Conservation (phyloP, 345 rosid species). For the Reutealis trisperma region DNA sequence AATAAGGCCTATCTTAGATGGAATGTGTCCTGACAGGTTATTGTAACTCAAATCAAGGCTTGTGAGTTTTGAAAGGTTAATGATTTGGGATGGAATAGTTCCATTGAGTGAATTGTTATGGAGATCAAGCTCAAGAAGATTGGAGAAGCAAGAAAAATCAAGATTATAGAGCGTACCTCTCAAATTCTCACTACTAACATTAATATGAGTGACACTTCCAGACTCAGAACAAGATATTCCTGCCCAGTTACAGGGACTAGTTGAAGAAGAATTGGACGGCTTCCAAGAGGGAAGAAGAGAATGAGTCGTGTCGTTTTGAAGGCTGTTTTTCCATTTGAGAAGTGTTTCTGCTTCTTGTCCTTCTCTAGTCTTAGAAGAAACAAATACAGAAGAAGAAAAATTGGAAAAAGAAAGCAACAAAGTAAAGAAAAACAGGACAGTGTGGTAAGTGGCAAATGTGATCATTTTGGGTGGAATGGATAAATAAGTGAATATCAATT, state of each 20-base stretch:
- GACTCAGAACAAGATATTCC: not conserved
- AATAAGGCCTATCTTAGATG: not conserved
- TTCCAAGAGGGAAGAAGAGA: not conserved
- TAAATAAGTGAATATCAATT: no score
- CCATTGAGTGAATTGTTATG: conserved; percentile 4
- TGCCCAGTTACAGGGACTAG: not conserved
- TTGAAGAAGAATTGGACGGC: not conserved
- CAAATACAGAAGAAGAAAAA: not conserved
- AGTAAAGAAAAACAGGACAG: not conserved
- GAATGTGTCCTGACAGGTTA: not conserved
- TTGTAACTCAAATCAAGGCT: not conserved
- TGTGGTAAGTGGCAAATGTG: no score
- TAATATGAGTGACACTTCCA: not conserved
- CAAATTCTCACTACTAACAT: not conserved
- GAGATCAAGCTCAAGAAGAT: not conserved
- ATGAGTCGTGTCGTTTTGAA: not conserved
- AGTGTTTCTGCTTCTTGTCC: not conserved
- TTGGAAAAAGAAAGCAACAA: not conserved
- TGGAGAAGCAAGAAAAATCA: conserved; percentile 11
- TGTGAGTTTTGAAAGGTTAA: conserved; percentile 10
- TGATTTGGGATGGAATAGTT: not conserved
- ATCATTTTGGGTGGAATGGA: no score
- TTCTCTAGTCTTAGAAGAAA: not conserved
- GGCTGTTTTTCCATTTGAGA: not conserved
- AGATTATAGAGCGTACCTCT: conserved; percentile 11